A percentile compares a stretch with the other conserved stretches of the same genome.
phyloP scores from a whole-genome alignment of 1,284 basidiomycete genomes.

The Apiotrichum mycotoxinovorans region DNA sequence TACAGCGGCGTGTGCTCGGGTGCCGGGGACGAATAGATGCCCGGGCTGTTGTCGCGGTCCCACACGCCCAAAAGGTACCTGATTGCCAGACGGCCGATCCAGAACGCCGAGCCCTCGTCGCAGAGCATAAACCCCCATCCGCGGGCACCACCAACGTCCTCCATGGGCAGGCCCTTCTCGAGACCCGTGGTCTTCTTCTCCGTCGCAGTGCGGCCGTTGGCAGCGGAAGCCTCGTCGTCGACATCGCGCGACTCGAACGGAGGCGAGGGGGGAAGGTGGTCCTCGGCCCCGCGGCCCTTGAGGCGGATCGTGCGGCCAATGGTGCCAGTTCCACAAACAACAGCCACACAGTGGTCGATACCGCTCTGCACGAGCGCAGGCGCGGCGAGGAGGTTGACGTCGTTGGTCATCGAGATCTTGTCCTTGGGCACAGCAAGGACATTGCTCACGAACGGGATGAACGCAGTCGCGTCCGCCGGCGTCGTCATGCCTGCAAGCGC shows the following conservation, averaged over 20 bases:
- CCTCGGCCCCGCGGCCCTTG: neutral
- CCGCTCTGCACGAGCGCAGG: constrained; percentile 32
- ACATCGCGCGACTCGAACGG: constrained; percentile 7
- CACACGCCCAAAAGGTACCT: constrained; percentile 30
- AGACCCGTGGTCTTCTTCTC: neutral
- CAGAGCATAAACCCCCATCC: constrained; percentile 47
- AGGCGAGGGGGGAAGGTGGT: constrained; percentile 13
- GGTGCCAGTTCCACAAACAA: constrained; percentile 43
- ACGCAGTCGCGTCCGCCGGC: constrained; percentile 26
- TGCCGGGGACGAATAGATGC: constrained; percentile 24
- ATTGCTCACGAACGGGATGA: constrained; percentile 21
- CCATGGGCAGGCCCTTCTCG: constrained; percentile 27
- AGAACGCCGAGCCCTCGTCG: constrained; percentile 45
- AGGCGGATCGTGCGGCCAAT: constrained; percentile 37
- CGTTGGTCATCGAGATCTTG: constrained; percentile 36
- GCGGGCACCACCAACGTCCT: constrained; percentile 34
- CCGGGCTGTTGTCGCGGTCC: constrained; percentile 31
- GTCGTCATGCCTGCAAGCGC: constrained; percentile 37
- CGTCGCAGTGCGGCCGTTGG: neutral
- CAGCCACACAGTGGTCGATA: constrained; percentile 34
- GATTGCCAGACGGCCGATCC: constrained; percentile 41
- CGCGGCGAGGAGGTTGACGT: constrained; percentile 44
- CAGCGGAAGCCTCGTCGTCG: neutral
- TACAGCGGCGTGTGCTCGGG: constrained; percentile 30
- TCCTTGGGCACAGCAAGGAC: constrained; percentile 21